These are phyloP conservation scores for Monilinia vaccinii-corymbosi DNA, from an alignment of 2,329 filamentous ascomycete species.

Conservation along the genomic window DNA sequence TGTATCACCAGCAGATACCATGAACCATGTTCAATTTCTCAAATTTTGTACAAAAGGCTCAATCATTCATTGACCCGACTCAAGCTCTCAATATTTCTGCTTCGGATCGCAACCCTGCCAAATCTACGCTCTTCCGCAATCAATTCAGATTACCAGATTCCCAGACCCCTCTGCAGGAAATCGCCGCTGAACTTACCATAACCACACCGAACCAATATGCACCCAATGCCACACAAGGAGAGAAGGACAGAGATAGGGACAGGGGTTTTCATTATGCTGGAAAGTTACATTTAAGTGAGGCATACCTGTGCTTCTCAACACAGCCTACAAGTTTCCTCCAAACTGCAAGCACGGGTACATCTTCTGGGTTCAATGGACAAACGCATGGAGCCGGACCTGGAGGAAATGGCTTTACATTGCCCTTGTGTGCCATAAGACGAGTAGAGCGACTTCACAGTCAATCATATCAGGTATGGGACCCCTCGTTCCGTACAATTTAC, in stretches of 20 bases:
- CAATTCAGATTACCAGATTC: constrained; percentile 92
- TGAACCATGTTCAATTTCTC: constrained; percentile 54
- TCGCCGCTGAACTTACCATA: constrained; percentile 90
- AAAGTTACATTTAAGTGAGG: constrained; percentile 86
- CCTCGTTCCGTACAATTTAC: background rate
- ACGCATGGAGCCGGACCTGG: constrained; percentile 88
- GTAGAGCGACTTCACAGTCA: constrained; percentile 92
- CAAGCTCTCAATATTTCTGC: constrained; percentile 64
- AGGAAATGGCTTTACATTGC: constrained; percentile 92
- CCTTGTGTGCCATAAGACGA: constrained; percentile 79
- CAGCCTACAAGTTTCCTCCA: constrained; percentile 79
- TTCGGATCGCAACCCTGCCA: constrained; percentile 76
- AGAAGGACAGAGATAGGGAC: constrained; percentile 55
- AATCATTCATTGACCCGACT: constrained; percentile 87
- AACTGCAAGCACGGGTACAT: constrained; percentile 68
- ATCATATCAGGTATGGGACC: constrained; percentile 55
- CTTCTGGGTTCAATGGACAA: constrained; percentile 80
- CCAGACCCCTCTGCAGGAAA: constrained; percentile 91
- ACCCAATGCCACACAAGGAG: constrained; percentile 57
- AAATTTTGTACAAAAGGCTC: constrained; percentile 88
- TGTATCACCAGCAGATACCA: constrained; percentile 23
- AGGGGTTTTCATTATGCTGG: constrained; percentile 84
- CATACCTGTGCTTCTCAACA: constrained; percentile 94
- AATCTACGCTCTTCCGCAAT: constrained; percentile 84
- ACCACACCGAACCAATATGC: constrained; percentile 43